Conservation (phyloP, 352 stramenopile genomes). For the Pythium oligandrum region DNA sequence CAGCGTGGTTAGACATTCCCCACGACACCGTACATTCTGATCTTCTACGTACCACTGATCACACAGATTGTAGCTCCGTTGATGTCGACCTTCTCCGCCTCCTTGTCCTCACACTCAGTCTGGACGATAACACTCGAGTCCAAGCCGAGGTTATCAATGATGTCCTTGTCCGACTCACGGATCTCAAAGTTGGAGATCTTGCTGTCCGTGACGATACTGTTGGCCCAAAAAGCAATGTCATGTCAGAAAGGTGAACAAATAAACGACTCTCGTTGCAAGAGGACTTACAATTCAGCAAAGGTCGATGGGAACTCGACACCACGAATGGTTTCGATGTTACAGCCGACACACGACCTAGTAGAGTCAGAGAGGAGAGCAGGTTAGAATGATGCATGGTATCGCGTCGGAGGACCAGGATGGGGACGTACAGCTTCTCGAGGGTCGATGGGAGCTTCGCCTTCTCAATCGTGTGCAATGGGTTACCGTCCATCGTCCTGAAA, state of each 20-base stretch:
- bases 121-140: neutral
- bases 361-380: too few relatives aligned
- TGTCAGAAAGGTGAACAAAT: neutral
- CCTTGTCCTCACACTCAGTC: neutral
- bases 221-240: too few relatives aligned
- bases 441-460: neutral
- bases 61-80: neutral
- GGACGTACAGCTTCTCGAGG: conserved; percentile 7
- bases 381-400: neutral
- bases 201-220: neutral
- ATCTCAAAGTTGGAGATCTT: conserved; percentile 1
- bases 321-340: conserved; percentile 4
- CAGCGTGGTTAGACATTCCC: neutral
- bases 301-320: conserved; percentile 13
- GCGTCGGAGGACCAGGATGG: neutral
- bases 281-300: conserved; percentile 9
- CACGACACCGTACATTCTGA: neutral
- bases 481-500: conserved; percentile 1
- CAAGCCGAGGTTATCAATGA: neutral
- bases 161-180: conserved; percentile 5
- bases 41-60: neutral
- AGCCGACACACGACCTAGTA: conserved; percentile 8
- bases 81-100: neutral
- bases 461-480: neutral
- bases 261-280: neutral